phyloP scores from a whole-genome alignment of 805 yeast genomes.

The Torulaspora delbrueckii region DNA sequence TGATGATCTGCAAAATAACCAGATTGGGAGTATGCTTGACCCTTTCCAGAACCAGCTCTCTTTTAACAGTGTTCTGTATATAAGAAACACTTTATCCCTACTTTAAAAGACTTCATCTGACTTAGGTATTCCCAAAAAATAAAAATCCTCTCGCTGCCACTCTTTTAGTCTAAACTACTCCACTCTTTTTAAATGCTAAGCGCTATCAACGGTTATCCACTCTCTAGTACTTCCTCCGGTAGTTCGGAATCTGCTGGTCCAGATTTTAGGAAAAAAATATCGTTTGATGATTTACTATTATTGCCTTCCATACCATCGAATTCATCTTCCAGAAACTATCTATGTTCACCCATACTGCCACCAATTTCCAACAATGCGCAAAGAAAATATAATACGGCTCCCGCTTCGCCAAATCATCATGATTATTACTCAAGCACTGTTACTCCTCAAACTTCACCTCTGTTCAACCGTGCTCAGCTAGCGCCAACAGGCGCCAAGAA shows the following conservation, averaged over 20 bases:
- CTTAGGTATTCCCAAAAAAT: too few relatives aligned
- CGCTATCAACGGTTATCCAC: constrained; percentile 13
- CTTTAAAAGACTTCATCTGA: too few relatives aligned
- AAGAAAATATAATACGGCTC: constrained; percentile 31
- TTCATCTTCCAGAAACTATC: constrained; percentile 1
- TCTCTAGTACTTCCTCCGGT: constrained; percentile 7
- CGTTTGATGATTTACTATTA: constrained; percentile 26
- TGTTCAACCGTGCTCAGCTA: constrained; percentile 12
- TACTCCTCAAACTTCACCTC: constrained; percentile 30
- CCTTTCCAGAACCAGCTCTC: constrained; percentile 2
- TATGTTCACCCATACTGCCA: constrained; percentile 9
- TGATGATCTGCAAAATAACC: constrained; percentile 5
- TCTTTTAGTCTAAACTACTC: constrained; percentile 1
- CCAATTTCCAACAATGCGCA: constrained; percentile 7
- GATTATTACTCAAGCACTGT: constrained; percentile 3
- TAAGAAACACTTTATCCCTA: not conserved
- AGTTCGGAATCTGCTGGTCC: constrained; percentile 16
- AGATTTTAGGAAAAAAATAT: constrained; percentile 13
- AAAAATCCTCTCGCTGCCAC: not conserved
- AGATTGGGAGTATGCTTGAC: not conserved
- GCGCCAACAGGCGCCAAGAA: constrained; percentile 1
- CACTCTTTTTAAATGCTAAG: constrained; percentile 12
- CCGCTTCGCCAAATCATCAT: constrained; percentile 28
- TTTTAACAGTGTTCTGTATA: not conserved
- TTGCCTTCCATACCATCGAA: constrained; percentile 15